Evolutionary conservation across 2,329 filamentous ascomycete genomes (phyloP), one percentile per base, ranked within the genome.

Genomic region (Acrodontium crateriforme): DNA sequence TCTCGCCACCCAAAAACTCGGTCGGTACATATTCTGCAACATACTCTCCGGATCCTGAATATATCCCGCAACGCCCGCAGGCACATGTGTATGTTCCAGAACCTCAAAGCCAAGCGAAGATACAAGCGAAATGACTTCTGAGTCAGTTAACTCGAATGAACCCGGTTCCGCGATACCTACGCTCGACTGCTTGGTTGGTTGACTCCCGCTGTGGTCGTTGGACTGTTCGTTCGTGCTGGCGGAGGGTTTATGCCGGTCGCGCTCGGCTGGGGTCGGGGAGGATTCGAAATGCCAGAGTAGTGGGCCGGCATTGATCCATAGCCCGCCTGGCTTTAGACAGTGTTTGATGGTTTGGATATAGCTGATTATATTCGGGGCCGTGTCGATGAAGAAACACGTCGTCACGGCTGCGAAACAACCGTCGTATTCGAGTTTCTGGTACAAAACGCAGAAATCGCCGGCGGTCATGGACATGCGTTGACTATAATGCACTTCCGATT

Each of bases 371-470:
- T 98, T 95, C 1, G 87, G 85, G 2, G 89, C 89, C 2, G 89
- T 98, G 52, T 98, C 91, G 32, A 98, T 77, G 60, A 98, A 98
- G 59, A 95, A 98, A 8, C 93, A 80, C 3, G 79, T 82, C 0
- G 81, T 74, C 2, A 95, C 82, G 1, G 78, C 84, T 45, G 94
- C 76, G 52, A 84, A 95, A 0, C 54, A 45, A 1, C 65, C 65
- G 6, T 58, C 54, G 42, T 80, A 70, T 1, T 69, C 66, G 1
- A 68, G 61, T 32, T 75, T 65, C 15, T 65, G 68, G 52, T 98
- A 98, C 1, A 85, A 55, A n/a, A 83, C 77, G 31, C 91, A 69
- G 47, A 98, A 98, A 51, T 98, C 89, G 3, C 83, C 84, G 0
- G 85, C 80, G 13, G 78, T 77, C 87, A 98, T 95, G 47, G 73